These are phyloP conservation scores for Hypoxylon sp. DNA, from an alignment of 2,329 filamentous ascomycete genomes.

Conservation along the genomic window DNA sequence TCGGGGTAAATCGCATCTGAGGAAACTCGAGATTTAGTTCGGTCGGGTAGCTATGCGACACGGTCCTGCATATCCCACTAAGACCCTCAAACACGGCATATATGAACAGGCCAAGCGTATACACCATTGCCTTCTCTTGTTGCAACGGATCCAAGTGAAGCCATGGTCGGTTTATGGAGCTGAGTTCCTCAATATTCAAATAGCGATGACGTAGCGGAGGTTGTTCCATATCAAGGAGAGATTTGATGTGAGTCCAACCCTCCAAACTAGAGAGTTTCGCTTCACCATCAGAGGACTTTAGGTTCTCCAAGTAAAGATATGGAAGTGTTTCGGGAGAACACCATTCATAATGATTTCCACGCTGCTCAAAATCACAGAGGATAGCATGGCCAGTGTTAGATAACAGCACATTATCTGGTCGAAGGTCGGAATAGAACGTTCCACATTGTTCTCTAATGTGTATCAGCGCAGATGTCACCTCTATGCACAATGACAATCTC, in stretches of 20 bases:
- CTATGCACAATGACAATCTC: background rate
- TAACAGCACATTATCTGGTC: slow-evolving; percentile 4
- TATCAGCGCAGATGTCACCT: slow-evolving; percentile 3
- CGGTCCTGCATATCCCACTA: background rate
- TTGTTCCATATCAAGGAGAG: background rate
- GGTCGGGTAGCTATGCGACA: background rate
- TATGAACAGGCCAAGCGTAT: slow-evolving; percentile 12
- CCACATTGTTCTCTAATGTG: slow-evolving; percentile 9
- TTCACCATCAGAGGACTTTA: background rate
- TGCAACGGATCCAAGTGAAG: background rate
- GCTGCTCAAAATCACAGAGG: slow-evolving; percentile 9
- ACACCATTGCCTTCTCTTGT: slow-evolving; percentile 12
- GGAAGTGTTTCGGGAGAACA: slow-evolving; percentile 3
- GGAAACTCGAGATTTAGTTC: background rate
- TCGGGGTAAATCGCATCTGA: background rate
- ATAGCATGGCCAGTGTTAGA: background rate
- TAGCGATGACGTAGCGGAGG: background rate
- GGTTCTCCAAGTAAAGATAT: slow-evolving; percentile 10
- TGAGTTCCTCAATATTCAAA: background rate
- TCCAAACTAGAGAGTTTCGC: background rate
- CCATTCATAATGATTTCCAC: slow-evolving; percentile 14
- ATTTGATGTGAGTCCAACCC: background rate
- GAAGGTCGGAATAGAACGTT: slow-evolving; percentile 11
- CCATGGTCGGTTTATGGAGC: slow-evolving; percentile 3
- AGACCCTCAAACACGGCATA: slow-evolving; percentile 12